These are phyloP conservation scores for Moesziomyces antarcticus DNA, from an alignment of 1,284 basidiomycete species.

Conservation along the genomic window DNA sequence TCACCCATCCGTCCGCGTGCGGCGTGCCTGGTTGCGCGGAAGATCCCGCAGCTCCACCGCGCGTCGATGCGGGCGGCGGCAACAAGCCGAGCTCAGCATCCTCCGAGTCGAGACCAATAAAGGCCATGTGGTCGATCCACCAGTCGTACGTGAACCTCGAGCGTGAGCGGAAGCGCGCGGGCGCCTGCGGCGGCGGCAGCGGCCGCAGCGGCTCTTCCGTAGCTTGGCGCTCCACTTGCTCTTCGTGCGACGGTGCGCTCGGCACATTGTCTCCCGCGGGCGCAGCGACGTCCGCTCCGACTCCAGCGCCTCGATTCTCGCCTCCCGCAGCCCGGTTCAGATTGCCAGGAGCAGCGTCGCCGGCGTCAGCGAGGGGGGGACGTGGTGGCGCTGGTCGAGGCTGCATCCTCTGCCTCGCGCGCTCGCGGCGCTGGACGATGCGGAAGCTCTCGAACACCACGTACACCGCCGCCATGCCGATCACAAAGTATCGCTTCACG, in stretches of 20 bases:
- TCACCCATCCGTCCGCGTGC: neutral
- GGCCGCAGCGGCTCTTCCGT: slow-evolving; percentile 19
- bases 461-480: slow-evolving; percentile 37
- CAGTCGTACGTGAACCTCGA: slow-evolving; percentile 30
- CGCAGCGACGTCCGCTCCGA: neutral
- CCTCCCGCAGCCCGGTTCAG: neutral
- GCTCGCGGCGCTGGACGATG: slow-evolving; percentile 30
- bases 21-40: neutral
- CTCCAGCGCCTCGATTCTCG: neutral
- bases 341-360: neutral
- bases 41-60: neutral
- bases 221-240: slow-evolving; percentile 14
- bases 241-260: slow-evolving; percentile 17
- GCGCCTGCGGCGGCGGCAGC: slow-evolving; percentile 31
- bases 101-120: slow-evolving; percentile 41
- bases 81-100: slow-evolving; percentile 47
- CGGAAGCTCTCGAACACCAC: slow-evolving; percentile 43
- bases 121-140: slow-evolving; percentile 49
- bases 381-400: neutral
- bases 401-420: slow-evolving; percentile 15
- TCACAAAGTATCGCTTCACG: slow-evolving; percentile 42
- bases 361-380: neutral
- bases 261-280: slow-evolving; percentile 27
- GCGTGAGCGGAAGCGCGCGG: slow-evolving; percentile 13
- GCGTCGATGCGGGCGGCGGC: slow-evolving; percentile 1